phyloP scores from a whole-genome alignment of 2,329 filamentous ascomycete species.

The Tricladium varicosporioides region DNA sequence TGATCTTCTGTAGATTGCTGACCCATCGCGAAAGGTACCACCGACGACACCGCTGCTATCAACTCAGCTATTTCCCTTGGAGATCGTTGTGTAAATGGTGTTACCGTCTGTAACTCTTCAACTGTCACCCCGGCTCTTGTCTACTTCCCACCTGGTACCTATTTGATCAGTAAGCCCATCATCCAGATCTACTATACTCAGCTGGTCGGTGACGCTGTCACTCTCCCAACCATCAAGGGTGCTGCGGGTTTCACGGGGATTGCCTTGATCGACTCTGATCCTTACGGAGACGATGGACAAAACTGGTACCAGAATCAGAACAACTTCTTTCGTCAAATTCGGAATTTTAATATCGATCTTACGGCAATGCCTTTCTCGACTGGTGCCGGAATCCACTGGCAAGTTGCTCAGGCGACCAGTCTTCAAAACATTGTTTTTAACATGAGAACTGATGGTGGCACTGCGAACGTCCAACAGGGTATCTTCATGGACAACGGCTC shows the following conservation, averaged over 20 bases:
- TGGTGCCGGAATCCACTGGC: slow-evolving; percentile 78
- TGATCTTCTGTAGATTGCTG: too few relatives aligned
- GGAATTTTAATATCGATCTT: slow-evolving; percentile 78
- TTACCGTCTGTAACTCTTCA: slow-evolving; percentile 66
- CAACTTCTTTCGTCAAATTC: slow-evolving; percentile 81
- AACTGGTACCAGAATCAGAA: slow-evolving; percentile 80
- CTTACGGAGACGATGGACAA: slow-evolving; percentile 66
- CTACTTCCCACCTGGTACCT: slow-evolving; percentile 88
- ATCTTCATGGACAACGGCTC: slow-evolving; percentile 86
- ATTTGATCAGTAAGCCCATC: slow-evolving; percentile 76
- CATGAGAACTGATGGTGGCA: slow-evolving; percentile 66
- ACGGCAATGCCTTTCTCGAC: slow-evolving; percentile 58
- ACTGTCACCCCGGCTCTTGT: slow-evolving; percentile 83
- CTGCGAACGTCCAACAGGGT: slow-evolving; percentile 62
- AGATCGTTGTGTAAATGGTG: slow-evolving; percentile 69
- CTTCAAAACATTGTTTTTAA: slow-evolving; percentile 80
- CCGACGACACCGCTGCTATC: slow-evolving; percentile 85
- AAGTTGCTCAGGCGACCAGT: slow-evolving; percentile 79
- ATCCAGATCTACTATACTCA: slow-evolving; percentile 92
- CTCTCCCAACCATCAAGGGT: slow-evolving; percentile 74
- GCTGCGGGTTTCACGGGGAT: slow-evolving; percentile 73
- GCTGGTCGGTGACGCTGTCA: slow-evolving; percentile 76
- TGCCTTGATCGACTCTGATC: slow-evolving; percentile 84
- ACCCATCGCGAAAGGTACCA: slow-evolving; percentile 47
- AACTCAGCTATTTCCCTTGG: slow-evolving; percentile 79